Conservation (phyloP, 176 grass and related monocot species). For the Pontederia crassipes region DNA sequence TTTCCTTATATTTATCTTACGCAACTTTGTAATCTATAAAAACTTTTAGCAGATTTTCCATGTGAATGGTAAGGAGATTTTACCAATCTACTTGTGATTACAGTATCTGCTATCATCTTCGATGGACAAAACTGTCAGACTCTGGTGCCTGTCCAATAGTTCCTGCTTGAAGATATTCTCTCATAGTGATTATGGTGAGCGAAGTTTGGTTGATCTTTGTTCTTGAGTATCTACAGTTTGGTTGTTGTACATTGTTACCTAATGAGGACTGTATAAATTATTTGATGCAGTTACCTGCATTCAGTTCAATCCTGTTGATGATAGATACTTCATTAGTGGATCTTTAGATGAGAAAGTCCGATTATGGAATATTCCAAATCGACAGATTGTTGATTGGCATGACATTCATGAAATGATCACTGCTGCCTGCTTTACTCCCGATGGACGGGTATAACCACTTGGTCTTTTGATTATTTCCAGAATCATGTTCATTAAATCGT, state of each 20-base stretch:
- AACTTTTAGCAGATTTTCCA: background rate
- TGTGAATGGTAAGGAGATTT: background rate
- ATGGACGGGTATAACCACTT: slow-evolving; percentile 53
- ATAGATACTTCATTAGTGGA: slow-evolving; percentile 94
- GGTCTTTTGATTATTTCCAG: background rate
- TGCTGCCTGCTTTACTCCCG: slow-evolving; percentile 79
- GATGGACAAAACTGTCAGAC: slow-evolving; percentile 96
- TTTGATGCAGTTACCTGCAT: slow-evolving; percentile 82
- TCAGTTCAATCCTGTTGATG: slow-evolving; percentile 97
- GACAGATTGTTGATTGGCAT: slow-evolving; percentile 95
- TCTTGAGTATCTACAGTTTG: slow-evolving; percentile 1
- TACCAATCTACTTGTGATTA: slow-evolving; percentile 16
- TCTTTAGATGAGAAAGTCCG: slow-evolving; percentile 98
- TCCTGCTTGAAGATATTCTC: slow-evolving; percentile 96
- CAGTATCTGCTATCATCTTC: slow-evolving; percentile 97
- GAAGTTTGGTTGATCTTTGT: background rate
- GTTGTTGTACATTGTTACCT: background rate
- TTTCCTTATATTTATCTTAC: too few relatives aligned
- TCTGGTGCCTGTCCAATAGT: slow-evolving; percentile 68
- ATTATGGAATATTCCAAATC: slow-evolving; percentile 85
- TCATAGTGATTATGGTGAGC: slow-evolving; percentile 88
- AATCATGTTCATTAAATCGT: background rate
- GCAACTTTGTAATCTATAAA: background rate
- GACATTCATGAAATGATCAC: slow-evolving; percentile 99
- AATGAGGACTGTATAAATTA: slow-evolving; percentile 15